Evolutionary conservation across 129 eudicot species (phyloP), one percentile per base, ranked within the genome.

Genomic region (Helianthus annuus): DNA sequence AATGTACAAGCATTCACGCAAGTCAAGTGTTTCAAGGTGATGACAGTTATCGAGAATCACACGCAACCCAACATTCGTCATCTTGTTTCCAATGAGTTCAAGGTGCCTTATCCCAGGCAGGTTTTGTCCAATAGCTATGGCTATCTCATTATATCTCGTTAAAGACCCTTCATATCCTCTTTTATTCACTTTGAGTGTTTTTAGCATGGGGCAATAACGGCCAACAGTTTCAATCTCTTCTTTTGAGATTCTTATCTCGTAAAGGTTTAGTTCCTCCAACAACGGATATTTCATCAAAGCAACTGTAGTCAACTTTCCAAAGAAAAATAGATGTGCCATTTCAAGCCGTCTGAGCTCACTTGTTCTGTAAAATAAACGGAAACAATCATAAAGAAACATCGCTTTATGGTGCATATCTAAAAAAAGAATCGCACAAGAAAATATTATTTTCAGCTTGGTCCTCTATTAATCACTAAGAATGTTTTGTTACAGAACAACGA

Each of bases 181-280:
- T 1, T 22, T 0, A 24, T 56, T 56, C 62, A 22, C 62, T 19
- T 56, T 22, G 36, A 56, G 36, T 19, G 62, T 56, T 22, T 22
- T 56, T 0, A 56, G 62, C 62, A 56, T 8, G 62, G 62, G 36
- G 14, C 62, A 56, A 22, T 22, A 22, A 56, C n/a, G 62, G 2
- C 62, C 62, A 24, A 22, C 14, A 19, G n/a, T 56, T 56, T 56
- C 38, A 56, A 56, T 56, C 36, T 9, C 62, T 19, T 24, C 36
- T 56, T 71, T 42, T 12, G 76, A 22, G 11, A 71, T 4, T 10
- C 3, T 1, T 44, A n/a, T 4, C 0, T 42, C 6, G 76, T 29
- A 71, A 24, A 70, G 64, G 15, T 46, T 70, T 1, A 70, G 65
- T 17, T 70, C 75, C 15, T 54, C 65, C 62, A 70, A 39, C 24